Evolutionary conservation across 139 green algal species (phyloP), one percentile per base, ranked within the genome.

Genomic region (Nannochloris sp.): DNA sequence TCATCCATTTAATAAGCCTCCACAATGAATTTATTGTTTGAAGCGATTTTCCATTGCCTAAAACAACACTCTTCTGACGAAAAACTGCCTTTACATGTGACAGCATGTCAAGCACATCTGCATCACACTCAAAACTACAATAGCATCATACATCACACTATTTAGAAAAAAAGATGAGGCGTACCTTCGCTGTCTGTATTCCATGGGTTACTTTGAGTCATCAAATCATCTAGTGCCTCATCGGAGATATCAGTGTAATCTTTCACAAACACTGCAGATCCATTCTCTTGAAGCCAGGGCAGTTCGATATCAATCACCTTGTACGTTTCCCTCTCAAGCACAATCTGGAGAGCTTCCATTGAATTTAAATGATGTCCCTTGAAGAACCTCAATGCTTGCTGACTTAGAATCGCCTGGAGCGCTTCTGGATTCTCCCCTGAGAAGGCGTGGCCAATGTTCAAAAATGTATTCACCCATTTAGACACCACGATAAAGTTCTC

Each of bases 1-100:
- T 34, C 61, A 82, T 58, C 68, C 69, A 76, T 50, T 76, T 68
- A 48, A 58, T 59, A 16, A 83, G 63, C 53, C 74, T 71, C 66
- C 65, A 60, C 3, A 70, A 71, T 2, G 74, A 56, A 56, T 72
- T 78, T 11, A 69, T 82, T 53, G 46, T 21, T 24, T 53, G 15
- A 24, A 53, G n/a, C n/a, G 18, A 21, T 9, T 53, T 53, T 0
- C 46, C 12, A 53, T 53, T 0, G 46, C 46, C 46, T 21, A 53
- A 21, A 7, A 53, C n/a, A 2, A 53, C n/a, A 21, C 46, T 4
- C 3, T 19, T 9, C n/a, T 21, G 10, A 7, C n/a, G 46, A 25
- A 53, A 25, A 19, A 24, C 18, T 12, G 18, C n/a, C 46, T 53
- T 53, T 12, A 53, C n/a, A 53, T 53, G 18, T 18, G 46, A 53